Percentiles rank a stretch among this genome's conserved stretches.
phyloP scores from a whole-genome alignment of 306 rosid genomes.

The Pyrus communis region DNA sequence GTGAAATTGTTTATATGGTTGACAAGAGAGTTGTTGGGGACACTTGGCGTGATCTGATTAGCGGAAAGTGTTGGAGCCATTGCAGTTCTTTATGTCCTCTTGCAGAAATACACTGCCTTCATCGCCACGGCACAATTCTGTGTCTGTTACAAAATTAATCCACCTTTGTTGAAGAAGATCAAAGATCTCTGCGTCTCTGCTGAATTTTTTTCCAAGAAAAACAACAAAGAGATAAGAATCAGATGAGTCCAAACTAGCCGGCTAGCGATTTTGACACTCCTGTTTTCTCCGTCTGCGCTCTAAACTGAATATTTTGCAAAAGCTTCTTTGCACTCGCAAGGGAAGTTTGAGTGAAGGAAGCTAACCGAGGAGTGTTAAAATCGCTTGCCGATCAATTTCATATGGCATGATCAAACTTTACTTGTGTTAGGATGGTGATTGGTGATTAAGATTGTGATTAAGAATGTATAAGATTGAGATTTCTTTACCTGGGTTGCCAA shows the following conservation, averaged over 20 bases:
- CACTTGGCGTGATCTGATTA: background rate
- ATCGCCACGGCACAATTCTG: constrained; percentile 36
- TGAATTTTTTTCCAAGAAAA: background rate
- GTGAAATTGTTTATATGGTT: constrained; percentile 7
- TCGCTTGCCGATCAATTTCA: background rate
- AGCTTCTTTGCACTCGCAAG: too few relatives aligned
- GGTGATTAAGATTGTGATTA: background rate
- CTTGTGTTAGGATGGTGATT: background rate
- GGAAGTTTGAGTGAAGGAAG: background rate
- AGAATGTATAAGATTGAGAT: background rate
- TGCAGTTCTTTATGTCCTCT: constrained; percentile 47
- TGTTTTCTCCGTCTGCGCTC: too few relatives aligned
- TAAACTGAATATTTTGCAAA: background rate
- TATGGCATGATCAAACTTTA: background rate
- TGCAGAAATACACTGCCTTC: constrained; percentile 38
- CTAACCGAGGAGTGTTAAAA: background rate
- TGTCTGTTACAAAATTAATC: constrained; percentile 49
- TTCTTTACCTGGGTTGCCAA: constrained; percentile 37
- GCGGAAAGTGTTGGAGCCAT: constrained; percentile 49
- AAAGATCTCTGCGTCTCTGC: constrained; percentile 60
- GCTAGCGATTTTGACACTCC: too few relatives aligned
- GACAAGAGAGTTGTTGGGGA: constrained; percentile 1
- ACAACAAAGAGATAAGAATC: background rate
- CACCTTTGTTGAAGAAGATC: constrained; percentile 54
- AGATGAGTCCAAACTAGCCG: background rate